Evolutionary conservation across 2,329 filamentous ascomycete species (phyloP).

Genomic region (Calonectria henricotiae): DNA sequence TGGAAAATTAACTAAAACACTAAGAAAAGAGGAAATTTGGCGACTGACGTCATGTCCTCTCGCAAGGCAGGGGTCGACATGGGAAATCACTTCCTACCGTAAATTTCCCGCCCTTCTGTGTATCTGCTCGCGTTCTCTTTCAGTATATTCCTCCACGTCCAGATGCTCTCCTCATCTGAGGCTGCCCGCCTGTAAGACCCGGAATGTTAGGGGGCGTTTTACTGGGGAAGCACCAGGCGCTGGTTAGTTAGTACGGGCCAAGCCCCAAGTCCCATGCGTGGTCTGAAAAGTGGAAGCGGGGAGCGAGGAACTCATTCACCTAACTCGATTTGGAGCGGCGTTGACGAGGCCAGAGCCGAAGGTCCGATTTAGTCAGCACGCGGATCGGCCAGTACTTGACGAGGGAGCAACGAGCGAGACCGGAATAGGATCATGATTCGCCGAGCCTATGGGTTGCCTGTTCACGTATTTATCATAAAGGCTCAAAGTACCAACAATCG

Average conservation of each 20-base stretch:
- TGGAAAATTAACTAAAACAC: not conserved
- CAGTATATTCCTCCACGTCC: not conserved
- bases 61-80: too few species aligned
- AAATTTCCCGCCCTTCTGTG: too few species aligned
- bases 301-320: not conserved
- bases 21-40: too few species aligned
- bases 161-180: not conserved
- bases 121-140: constrained; percentile 1
- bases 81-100: not conserved
- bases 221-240: not conserved
- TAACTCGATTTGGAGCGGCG: constrained; percentile 8
- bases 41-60: not conserved
- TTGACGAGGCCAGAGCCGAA: not conserved
- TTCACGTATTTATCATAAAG: constrained; percentile 24
- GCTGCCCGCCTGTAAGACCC: not conserved
- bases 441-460: not conserved
- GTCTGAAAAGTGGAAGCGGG: constrained; percentile 6
- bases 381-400: not conserved
- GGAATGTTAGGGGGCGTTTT: not conserved
- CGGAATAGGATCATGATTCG: constrained; percentile 8
- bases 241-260: not conserved
- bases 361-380: constrained; percentile 19
- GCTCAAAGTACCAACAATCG: not conserved
- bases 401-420: constrained; percentile 33
- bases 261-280: not conserved